Base-by-base conservation (phyloP, 768 basidiomycete species). In the Xerocomus potaroensis region DNA sequence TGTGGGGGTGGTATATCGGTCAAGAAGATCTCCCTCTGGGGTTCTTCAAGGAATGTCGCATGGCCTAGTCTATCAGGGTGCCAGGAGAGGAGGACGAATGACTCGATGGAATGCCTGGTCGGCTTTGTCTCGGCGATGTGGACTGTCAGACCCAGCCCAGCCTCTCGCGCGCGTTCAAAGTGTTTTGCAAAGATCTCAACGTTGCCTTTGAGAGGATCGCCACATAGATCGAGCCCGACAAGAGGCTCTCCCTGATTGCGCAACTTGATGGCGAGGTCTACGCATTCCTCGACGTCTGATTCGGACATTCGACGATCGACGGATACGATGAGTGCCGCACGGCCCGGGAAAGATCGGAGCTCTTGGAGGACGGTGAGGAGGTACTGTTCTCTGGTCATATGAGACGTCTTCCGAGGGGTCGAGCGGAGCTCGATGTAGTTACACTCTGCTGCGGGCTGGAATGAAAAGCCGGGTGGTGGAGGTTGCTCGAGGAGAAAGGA, bases 71-170 rank as follows among this genome's bases (percentile, higher is more conserved):
- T 72, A 42, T 83, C 72, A 0, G 89, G 89, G 18, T 66, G 62
- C 62, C 74, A 82, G 1, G 78, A 77, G 0, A 91, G 74, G 11
- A 91, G 67, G 30, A 68, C 60, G 8, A 76, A 63, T 1, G 83
- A 84, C 49, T 92, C 90, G 41, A 72, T 68, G 3, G 72, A 7
- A 79, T 65, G 58, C 79, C 80, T 22, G 65, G 57, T 8, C 47
- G 45, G 0, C 76, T 80, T 82, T 81, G 84, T 87, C 75, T 93
- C 90, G 2, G 90, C 87, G 42, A 91, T 83, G 63, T 92, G 90
- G 30, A 91, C 61, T 0, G 90, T 92, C n/a, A 90, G 55, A 2
- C 81, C 75, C 8, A 92, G 62, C 1, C 86, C 87, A 1, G 75
- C 80, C 30, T 61, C 69, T 46, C 76, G 80, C 1, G 78, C 87